Evolutionary conservation across 2,329 filamentous ascomycete species (phyloP).

Genomic region (Diaporthe australafricana): DNA sequence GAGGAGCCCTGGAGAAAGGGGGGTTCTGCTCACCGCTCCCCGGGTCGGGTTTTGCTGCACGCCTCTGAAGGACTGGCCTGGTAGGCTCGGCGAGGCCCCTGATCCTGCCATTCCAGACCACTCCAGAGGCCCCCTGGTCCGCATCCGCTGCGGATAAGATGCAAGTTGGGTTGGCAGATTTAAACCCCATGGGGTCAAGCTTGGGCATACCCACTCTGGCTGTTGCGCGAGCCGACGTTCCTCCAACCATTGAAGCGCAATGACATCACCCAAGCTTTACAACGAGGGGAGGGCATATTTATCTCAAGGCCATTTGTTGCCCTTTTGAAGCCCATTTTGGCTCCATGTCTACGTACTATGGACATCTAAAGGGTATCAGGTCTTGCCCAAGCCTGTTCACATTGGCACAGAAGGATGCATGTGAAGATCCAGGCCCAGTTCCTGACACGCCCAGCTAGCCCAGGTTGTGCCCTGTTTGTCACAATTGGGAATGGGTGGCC

Average conservation of each 20-base stretch:
- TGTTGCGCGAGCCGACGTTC: neutral
- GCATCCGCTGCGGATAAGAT: neutral
- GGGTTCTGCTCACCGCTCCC: slow-evolving; percentile 20
- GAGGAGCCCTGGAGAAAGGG: neutral
- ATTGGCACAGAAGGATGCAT: neutral
- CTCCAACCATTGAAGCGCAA: slow-evolving; percentile 11
- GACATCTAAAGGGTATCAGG: neutral
- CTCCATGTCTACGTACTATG: neutral
- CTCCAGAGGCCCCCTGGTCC: neutral
- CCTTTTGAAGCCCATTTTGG: neutral
- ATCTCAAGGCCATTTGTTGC: neutral
- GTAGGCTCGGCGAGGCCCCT: neutral
- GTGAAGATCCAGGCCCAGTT: neutral
- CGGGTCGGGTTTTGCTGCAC: neutral
- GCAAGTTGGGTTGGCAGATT: slow-evolving; percentile 3
- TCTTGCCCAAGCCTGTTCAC: neutral
- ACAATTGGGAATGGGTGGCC: neutral
- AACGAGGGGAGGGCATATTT: slow-evolving; percentile 3
- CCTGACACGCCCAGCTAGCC: neutral
- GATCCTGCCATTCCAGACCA: slow-evolving; percentile 19
- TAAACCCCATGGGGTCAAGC: slow-evolving; percentile 33
- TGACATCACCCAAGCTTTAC: slow-evolving; percentile 29
- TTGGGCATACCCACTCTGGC: neutral
- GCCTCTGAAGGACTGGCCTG: slow-evolving; percentile 5
- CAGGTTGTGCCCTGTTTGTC: slow-evolving; percentile 6